Evolutionary conservation across 116 monocot genomes (phyloP).

Genomic region (Cymodocea nodosa): DNA sequence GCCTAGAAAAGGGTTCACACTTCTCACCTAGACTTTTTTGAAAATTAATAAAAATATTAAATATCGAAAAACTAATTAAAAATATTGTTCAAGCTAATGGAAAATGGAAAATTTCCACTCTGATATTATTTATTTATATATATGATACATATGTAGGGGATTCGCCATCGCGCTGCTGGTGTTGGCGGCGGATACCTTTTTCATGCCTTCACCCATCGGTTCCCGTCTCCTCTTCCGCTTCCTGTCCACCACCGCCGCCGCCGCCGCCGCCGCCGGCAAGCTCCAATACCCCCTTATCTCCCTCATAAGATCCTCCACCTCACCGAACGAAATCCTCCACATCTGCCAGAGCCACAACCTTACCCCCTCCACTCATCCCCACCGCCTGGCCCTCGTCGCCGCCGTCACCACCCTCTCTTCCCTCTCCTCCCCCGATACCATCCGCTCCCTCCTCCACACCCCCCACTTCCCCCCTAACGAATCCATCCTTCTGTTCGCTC

Average conservation of each 20-base stretch:
- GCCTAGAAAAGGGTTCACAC: too few relatives aligned
- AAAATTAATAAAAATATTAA: too few relatives aligned
- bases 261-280: background rate
- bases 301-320: constrained; percentile 28
- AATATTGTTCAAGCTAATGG: too few relatives aligned
- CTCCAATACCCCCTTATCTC: constrained; percentile 23
- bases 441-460: constrained; percentile 28
- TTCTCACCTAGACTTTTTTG: too few relatives aligned
- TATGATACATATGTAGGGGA: too few relatives aligned
- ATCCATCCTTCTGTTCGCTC: constrained; percentile 71
- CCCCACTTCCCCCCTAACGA: constrained; percentile 20
- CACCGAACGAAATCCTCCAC: constrained; percentile 35
- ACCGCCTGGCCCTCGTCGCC: constrained; percentile 47
- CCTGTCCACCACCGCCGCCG: background rate
- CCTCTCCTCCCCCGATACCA: constrained; percentile 14
- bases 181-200: too few relatives aligned
- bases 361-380: constrained; percentile 28
- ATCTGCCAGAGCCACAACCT: constrained; percentile 40
- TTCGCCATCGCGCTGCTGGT: too few relatives aligned
- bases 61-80: too few relatives aligned
- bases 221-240: background rate
- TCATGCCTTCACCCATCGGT: background rate
- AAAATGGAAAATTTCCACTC: too few relatives aligned
- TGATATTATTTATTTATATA: too few relatives aligned
- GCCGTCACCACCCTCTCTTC: constrained; percentile 35